Percentiles rank a stretch among this genome's conserved stretches.
These are phyloP conservation scores for Termitomyces sp. DNA, from an alignment of 768 basidiomycete species.

Conservation along the genomic window DNA sequence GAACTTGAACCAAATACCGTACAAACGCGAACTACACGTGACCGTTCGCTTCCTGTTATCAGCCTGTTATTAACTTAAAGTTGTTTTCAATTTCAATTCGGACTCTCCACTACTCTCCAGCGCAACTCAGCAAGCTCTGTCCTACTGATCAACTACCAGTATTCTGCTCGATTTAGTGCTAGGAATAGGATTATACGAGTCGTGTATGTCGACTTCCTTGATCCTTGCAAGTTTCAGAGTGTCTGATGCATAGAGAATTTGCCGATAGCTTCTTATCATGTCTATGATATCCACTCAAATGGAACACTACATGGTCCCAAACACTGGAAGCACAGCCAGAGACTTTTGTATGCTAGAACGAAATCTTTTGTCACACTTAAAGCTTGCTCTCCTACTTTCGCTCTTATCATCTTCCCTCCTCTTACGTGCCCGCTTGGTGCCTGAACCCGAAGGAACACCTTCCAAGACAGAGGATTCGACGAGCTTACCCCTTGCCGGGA, in stretches of 20 bases:
- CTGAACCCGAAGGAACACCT: constrained; percentile 24
- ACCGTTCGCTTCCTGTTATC: neutral
- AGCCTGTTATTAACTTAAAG: too few relatives aligned
- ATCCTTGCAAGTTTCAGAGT: neutral
- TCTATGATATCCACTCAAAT: neutral
- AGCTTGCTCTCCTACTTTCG: constrained; percentile 60
- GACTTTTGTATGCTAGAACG: constrained; percentile 81
- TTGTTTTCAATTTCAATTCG: too few relatives aligned
- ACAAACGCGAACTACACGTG: constrained; percentile 36
- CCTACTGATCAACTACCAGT: neutral
- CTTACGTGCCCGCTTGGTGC: constrained; percentile 57
- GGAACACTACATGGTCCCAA: constrained; percentile 33
- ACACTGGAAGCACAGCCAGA: constrained; percentile 60
- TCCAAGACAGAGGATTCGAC: constrained; percentile 19
- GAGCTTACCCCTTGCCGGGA: constrained; percentile 45
- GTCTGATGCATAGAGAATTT: neutral
- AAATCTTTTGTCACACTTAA: constrained; percentile 67
- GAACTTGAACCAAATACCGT: constrained; percentile 43
- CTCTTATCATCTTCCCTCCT: constrained; percentile 64
- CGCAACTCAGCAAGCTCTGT: too few relatives aligned
- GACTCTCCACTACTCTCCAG: too few relatives aligned
- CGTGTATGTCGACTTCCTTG: neutral
- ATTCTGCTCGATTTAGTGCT: neutral
- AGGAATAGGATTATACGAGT: neutral
- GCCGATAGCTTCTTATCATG: neutral